phyloP scores from a whole-genome alignment of 306 rosid genomes.

The Geum urbanum region DNA sequence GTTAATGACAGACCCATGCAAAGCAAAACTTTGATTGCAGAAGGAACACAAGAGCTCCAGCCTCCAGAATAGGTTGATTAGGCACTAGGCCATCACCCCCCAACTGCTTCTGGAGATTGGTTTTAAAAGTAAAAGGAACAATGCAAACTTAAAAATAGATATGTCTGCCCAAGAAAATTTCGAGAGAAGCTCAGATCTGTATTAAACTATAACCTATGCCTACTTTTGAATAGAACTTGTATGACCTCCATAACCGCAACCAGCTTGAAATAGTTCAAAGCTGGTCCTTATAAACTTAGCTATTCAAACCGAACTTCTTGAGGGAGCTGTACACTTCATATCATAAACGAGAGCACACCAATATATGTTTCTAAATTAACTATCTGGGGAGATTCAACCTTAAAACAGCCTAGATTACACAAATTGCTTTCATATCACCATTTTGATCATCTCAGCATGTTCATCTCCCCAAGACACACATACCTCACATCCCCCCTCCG shows the following conservation, averaged over 20 bases:
- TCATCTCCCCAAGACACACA: background rate
- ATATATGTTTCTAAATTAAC: too few relatives aligned
- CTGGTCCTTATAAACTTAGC: background rate
- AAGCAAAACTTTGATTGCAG: background rate
- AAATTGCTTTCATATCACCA: slow-evolving; percentile 2
- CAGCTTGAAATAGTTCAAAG: background rate
- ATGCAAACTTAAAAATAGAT: background rate
- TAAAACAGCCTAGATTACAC: background rate
- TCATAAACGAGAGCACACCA: too few relatives aligned
- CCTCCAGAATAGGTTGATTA: background rate
- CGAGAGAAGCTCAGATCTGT: background rate
- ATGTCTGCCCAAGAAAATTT: background rate
- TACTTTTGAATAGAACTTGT: background rate
- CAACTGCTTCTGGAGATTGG: background rate
- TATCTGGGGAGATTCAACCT: background rate
- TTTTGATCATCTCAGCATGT: background rate
- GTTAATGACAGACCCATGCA: background rate
- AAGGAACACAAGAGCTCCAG: background rate
- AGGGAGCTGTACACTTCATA: too few relatives aligned
- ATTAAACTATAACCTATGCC: background rate
- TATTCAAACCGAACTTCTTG: too few relatives aligned
- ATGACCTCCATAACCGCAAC: background rate
- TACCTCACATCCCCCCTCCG: background rate
- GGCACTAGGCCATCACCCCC: background rate
- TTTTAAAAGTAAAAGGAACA: background rate